A percentile compares a stretch with the other conserved stretches of the same genome.
These are phyloP conservation scores for Russula earlei DNA, from an alignment of 768 basidiomycete species.

Conservation along the genomic window DNA sequence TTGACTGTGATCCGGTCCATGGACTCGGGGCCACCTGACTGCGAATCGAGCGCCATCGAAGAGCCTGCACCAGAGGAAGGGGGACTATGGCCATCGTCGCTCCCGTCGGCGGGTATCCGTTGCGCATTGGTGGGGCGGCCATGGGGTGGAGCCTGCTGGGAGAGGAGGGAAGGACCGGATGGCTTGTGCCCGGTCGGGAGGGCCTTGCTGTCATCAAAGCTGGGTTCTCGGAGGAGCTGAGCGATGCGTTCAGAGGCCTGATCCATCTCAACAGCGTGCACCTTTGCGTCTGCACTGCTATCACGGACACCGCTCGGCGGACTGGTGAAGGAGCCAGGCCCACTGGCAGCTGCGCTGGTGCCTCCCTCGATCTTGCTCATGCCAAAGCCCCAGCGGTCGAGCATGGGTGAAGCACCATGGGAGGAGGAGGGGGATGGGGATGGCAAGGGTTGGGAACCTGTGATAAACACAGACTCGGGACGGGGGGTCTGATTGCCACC, in stretches of 20 bases:
- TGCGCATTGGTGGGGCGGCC: conserved; percentile 13
- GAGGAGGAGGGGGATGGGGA: conserved; percentile 71
- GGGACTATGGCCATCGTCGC: conserved; percentile 20
- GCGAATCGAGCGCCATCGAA: conserved; percentile 26
- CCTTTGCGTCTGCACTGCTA: conserved; percentile 15
- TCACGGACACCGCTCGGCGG: conserved; percentile 19
- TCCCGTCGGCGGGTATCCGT: conserved; percentile 22
- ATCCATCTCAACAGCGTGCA: conserved; percentile 31
- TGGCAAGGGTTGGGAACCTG: conserved; percentile 90
- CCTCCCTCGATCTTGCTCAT: conserved; percentile 81
- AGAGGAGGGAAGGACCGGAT: conserved; percentile 60
- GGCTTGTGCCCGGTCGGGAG: conserved; percentile 29
- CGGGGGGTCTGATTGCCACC: conserved; percentile 96
- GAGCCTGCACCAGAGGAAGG: conserved; percentile 19
- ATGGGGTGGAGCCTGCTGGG: conserved; percentile 50
- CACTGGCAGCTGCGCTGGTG: conserved; percentile 25
- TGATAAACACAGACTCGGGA: conserved; percentile 74
- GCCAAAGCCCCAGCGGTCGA: conserved; percentile 84
- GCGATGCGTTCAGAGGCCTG: conserved; percentile 43
- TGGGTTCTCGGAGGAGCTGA: conserved; percentile 35
- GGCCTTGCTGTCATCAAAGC: conserved; percentile 32
- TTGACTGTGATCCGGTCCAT: conserved; percentile 84
- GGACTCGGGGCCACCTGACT: conserved; percentile 25
- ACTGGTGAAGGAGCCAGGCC: conserved; percentile 27
- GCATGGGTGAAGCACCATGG: conserved; percentile 48